Evolutionary conservation across 2,329 filamentous ascomycete species (phyloP).

Genomic region (Phaeoacremonium minimum): DNA sequence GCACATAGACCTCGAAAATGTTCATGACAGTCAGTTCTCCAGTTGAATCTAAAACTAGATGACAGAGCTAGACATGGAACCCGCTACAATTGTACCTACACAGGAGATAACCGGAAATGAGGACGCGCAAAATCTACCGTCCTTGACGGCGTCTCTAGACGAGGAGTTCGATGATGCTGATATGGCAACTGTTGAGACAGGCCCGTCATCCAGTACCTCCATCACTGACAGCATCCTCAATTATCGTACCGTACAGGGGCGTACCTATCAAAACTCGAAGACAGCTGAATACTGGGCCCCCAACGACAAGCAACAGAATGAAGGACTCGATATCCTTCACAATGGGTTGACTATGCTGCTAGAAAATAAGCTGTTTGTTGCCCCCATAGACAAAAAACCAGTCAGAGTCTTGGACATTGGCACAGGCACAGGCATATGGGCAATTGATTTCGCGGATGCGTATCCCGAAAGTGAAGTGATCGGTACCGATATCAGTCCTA

Average conservation of each 20-base stretch:
- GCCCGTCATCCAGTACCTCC: neutral
- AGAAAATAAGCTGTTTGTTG: constrained; percentile 22
- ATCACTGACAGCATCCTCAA: neutral
- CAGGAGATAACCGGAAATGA: too few relatives aligned
- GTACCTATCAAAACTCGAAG: neutral
- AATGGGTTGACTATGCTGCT: constrained; percentile 2
- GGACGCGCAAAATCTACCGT: too few relatives aligned
- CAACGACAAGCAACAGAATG: constrained; percentile 8
- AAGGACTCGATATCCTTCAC: constrained; percentile 10
- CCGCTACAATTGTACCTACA: too few relatives aligned
- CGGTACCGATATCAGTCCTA: constrained; percentile 32
- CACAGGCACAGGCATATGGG: constrained; percentile 22
- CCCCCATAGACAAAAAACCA: constrained; percentile 26
- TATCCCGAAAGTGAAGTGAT: constrained; percentile 24
- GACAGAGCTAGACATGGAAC: too few relatives aligned
- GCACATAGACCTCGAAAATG: too few relatives aligned
- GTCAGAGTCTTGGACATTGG: constrained; percentile 16
- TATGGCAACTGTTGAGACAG: neutral
- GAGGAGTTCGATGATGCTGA: neutral
- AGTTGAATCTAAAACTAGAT: too few relatives aligned
- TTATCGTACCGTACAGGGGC: neutral
- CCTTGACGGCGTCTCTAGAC: too few relatives aligned
- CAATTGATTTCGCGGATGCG: constrained; percentile 34
- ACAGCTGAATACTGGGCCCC: constrained; percentile 8
- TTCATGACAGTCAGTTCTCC: too few relatives aligned